Evolutionary conservation across 176 grass and related monocot genomes (phyloP).

Genomic region (Zea mays): Zm-B73-REFERENCE-NAM-5.0 NC_050098.1:34846501-34847000

Average conservation of each 20-base stretch:
- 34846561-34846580: constrained; percentile 59
- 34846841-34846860: constrained; percentile 7
- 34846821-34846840: neutral
- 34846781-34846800: constrained; percentile 26
- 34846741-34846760: constrained; percentile 27
- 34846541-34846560: constrained; percentile 54
- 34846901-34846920: constrained; percentile 31
- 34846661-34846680: constrained; percentile 92
- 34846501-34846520: constrained; percentile 45
- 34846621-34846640: constrained; percentile 69
- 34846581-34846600: constrained; percentile 66
- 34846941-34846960: constrained; percentile 71
- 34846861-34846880: constrained; percentile 20
- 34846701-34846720: constrained; percentile 47
- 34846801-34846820: constrained; percentile 17
- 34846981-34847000: constrained; percentile 84
- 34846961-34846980: constrained; percentile 78
- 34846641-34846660: constrained; percentile 71
- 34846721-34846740: constrained; percentile 33
- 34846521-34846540: constrained; percentile 57
- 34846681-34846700: constrained; percentile 55
- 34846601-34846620: constrained; percentile 62
- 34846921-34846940: constrained; percentile 42
- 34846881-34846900: constrained; percentile 1
- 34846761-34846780: neutral